Evolutionary conservation across 2,329 filamentous ascomycete species (phyloP).

Genomic region (Sarocladium brachiariae): DNA sequence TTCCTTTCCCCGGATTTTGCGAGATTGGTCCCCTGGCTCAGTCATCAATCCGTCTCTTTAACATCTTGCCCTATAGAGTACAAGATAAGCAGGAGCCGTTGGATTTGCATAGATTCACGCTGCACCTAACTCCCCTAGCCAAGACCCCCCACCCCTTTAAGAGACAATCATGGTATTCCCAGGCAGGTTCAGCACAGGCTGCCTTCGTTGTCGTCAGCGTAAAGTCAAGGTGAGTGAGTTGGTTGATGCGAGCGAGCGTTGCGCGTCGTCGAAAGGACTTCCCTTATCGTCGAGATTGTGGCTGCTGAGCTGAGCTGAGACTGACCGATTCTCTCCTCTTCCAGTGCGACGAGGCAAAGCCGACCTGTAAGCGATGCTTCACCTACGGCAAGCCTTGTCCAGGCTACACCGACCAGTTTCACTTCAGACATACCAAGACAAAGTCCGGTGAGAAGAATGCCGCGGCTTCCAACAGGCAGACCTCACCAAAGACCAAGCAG

Average conservation of each 20-base stretch:
- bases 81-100: neutral
- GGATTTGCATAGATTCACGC: neutral
- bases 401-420: slow-evolving; percentile 29
- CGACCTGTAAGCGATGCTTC: slow-evolving; percentile 24
- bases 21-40: neutral
- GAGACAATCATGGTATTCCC: slow-evolving; percentile 21
- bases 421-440: slow-evolving; percentile 22
- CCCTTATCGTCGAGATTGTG: too few relatives aligned
- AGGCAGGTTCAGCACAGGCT: slow-evolving; percentile 23
- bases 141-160: neutral
- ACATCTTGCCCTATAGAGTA: neutral
- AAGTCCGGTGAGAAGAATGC: slow-evolving; percentile 5
- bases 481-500: neutral
- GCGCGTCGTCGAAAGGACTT: too few relatives aligned
- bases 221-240: slow-evolving; percentile 22
- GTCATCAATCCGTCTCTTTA: neutral
- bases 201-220: slow-evolving; percentile 22
- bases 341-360: slow-evolving; percentile 26
- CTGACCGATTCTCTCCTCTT: too few relatives aligned
- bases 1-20: slow-evolving; percentile 7
- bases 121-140: neutral
- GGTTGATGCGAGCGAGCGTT: too few relatives aligned
- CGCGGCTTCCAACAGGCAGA: neutral
- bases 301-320: too few relatives aligned
- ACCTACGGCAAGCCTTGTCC: slow-evolving; percentile 26